A percentile compares a stretch with the other conserved stretches of the same genome.
These are phyloP conservation scores for Xanthoceras sorbifolium DNA, from an alignment of 345 rosid genomes.

Conservation along the genomic window DNA sequence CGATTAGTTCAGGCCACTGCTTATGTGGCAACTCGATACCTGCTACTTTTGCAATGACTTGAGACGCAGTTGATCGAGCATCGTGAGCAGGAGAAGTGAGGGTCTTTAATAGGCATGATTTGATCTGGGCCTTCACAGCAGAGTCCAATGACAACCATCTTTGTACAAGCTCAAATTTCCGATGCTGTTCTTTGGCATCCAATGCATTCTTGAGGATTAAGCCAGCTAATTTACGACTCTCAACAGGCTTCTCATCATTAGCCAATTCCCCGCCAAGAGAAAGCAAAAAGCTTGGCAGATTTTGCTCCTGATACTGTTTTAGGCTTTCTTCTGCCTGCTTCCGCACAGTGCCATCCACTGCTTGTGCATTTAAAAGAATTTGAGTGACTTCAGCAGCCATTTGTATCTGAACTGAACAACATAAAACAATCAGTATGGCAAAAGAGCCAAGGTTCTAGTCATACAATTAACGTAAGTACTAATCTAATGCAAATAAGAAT, in stretches of 20 bases:
- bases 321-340: slow-evolving; percentile 73
- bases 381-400: slow-evolving; percentile 64
- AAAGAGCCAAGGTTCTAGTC: not conserved
- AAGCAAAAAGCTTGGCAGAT: slow-evolving; percentile 59
- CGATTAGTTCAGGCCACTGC: slow-evolving; percentile 80
- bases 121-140: slow-evolving; percentile 60
- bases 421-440: not conserved
- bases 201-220: slow-evolving; percentile 65
- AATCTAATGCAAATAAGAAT: not conserved
- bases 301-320: slow-evolving; percentile 71
- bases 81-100: slow-evolving; percentile 60
- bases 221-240: slow-evolving; percentile 74
- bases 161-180: slow-evolving; percentile 66
- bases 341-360: slow-evolving; percentile 65
- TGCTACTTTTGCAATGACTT: slow-evolving; percentile 72
- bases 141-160: slow-evolving; percentile 66
- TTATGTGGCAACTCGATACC: slow-evolving; percentile 78
- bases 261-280: slow-evolving; percentile 70
- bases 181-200: slow-evolving; percentile 79
- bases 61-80: slow-evolving; percentile 71
- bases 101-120: slow-evolving; percentile 55
- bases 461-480: not conserved
- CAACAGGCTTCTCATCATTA: slow-evolving; percentile 71
- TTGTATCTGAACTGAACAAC: slow-evolving; percentile 12
- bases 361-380: slow-evolving; percentile 73